Percentiles rank a stretch among this genome's conserved stretches.
Conservation (phyloP, 2,329 filamentous ascomycete species). For the Cladosporium sp. region DNA sequence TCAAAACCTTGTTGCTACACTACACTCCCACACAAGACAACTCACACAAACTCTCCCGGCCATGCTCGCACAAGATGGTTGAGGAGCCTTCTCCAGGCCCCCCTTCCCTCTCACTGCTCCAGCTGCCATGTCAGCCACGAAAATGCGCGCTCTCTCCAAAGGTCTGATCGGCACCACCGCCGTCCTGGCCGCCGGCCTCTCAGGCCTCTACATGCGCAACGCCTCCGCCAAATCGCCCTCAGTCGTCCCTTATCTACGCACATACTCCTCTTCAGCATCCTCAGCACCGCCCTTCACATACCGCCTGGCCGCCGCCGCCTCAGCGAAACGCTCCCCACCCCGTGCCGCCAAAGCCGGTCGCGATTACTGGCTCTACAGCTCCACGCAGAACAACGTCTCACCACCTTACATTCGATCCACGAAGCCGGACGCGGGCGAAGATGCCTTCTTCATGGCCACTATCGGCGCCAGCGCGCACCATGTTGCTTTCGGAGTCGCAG, state of each 20-base stretch:
- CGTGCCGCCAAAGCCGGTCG: conserved; percentile 54
- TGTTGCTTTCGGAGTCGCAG: conserved; percentile 85
- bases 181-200: conserved; percentile 21
- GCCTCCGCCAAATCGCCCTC: conserved; percentile 13
- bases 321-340: conserved; percentile 38
- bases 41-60: background rate
- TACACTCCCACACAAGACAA: background rate
- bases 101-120: background rate
- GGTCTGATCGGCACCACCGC: conserved; percentile 22
- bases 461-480: conserved; percentile 68
- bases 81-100: background rate
- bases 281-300: conserved; percentile 37
- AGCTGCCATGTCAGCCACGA: conserved; percentile 14
- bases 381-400: conserved; percentile 41
- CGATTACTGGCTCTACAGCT: conserved; percentile 42
- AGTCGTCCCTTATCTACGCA: conserved; percentile 12
- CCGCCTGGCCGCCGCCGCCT: conserved; percentile 40
- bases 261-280: conserved; percentile 10
- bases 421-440: conserved; percentile 78
- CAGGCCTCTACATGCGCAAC: conserved; percentile 20
- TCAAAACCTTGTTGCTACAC: background rate
- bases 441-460: conserved; percentile 88
- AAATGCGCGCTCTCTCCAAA: conserved; percentile 19
- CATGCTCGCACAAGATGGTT: conserved; percentile 19
- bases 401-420: conserved; percentile 50